Evolutionary conservation across 495 filamentous ascomycete genomes (phyloP).

Genomic region (Aspergillus kassunensis): DNA sequence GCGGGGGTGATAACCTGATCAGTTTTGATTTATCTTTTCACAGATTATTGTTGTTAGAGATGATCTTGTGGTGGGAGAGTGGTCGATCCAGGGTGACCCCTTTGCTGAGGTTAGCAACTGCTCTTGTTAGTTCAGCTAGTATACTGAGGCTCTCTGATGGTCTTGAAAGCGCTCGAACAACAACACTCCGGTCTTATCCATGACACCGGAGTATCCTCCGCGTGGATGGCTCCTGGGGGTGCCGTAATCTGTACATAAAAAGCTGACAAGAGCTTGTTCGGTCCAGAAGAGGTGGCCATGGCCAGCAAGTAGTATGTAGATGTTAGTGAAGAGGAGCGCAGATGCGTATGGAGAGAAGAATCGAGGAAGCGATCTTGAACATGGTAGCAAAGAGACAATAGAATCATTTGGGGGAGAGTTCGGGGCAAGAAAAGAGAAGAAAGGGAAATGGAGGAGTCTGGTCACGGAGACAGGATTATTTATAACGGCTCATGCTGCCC

Average conservation of each 20-base stretch:
- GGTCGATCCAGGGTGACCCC: not conserved
- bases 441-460: constrained; percentile 10
- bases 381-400: not conserved
- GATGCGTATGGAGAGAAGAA: not conserved
- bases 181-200: not conserved
- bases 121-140: not conserved
- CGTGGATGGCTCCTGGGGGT: no score
- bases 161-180: not conserved
- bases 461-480: constrained; percentile 24
- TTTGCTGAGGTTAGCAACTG: constrained; percentile 1
- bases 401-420: not conserved
- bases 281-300: not conserved
- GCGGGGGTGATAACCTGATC: constrained; percentile 15
- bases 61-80: not conserved
- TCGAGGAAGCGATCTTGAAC: not conserved
- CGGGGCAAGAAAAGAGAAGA: not conserved
- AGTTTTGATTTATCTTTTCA: constrained; percentile 1
- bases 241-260: not conserved
- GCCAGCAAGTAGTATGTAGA: not conserved
- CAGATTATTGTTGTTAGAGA: not conserved
- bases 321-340: not conserved
- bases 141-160: not conserved
- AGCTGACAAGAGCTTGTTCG: not conserved
- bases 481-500: constrained; percentile 26
- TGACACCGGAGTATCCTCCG: no score